These are phyloP conservation scores for Sporobolus alterniflorus DNA, from an alignment of 202 grass and related monocot species.

Conservation along the genomic window DNA sequence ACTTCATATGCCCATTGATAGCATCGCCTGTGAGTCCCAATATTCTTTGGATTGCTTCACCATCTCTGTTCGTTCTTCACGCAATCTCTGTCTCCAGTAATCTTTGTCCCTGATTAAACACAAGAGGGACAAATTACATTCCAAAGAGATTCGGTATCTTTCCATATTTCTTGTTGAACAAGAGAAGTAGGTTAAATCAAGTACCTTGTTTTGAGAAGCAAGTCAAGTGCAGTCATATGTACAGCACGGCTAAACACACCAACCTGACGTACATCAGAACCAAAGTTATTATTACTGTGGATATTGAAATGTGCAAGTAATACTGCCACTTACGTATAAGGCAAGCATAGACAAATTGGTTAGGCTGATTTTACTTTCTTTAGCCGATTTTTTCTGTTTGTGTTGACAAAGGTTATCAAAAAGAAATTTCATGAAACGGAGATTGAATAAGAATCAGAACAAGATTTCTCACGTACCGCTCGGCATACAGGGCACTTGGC, in stretches of 20 bases:
- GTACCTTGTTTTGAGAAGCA: conserved; percentile 66
- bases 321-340: neutral
- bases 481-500: conserved; percentile 74
- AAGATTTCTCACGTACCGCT: conserved; percentile 42
- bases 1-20: conserved; percentile 55
- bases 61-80: conserved; percentile 51
- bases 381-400: no score
- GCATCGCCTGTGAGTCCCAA: conserved; percentile 71
- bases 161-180: neutral
- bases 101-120: conserved; percentile 52
- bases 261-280: conserved; percentile 36
- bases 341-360: neutral
- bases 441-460: neutral
- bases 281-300: neutral
- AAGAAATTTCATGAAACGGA: neutral
- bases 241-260: conserved; percentile 56
- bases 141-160: neutral
- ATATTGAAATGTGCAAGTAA: neutral
- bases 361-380: no score
- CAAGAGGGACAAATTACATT: neutral
- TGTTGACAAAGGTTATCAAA: neutral
- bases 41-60: conserved; percentile 84
- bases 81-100: conserved; percentile 60
- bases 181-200: neutral
- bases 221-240: conserved; percentile 69